A percentile compares a stretch with the other conserved stretches of the same genome.
These are phyloP conservation scores for Falciphora oryzae DNA, from an alignment of 2,329 filamentous ascomycete genomes.

Conservation along the genomic window DNA sequence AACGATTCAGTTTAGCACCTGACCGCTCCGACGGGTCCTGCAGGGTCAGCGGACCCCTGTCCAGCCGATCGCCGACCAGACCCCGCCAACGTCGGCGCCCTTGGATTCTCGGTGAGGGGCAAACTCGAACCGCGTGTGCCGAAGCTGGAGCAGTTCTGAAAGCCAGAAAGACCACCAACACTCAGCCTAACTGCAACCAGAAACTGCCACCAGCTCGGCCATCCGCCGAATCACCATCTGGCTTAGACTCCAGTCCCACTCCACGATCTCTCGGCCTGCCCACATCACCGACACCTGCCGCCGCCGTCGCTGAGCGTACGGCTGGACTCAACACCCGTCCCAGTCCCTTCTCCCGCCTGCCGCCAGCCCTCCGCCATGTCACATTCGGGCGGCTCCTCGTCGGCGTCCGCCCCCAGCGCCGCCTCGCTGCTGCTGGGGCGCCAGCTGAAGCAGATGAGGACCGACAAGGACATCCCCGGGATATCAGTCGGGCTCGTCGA, in stretches of 20 bases:
- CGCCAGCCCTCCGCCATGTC: conserved; percentile 9
- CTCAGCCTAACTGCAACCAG: neutral
- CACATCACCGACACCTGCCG: neutral
- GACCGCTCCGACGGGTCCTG: neutral
- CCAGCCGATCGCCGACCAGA: neutral
- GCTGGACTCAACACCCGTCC: neutral
- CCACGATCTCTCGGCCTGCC: neutral
- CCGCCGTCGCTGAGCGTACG: neutral
- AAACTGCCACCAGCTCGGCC: too few relatives aligned
- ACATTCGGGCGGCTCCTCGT: conserved; percentile 3
- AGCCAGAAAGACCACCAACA: neutral
- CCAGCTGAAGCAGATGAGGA: conserved; percentile 93
- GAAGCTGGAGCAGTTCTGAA: neutral
- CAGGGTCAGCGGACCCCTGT: neutral
- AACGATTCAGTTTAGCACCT: neutral
- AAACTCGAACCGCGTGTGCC: neutral
- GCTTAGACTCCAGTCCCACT: too few relatives aligned
- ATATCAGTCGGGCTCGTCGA: conserved; percentile 88
- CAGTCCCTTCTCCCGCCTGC: too few relatives aligned
- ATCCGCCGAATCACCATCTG: neutral
- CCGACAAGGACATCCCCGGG: conserved; percentile 82
- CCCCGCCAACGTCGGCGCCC: neutral
- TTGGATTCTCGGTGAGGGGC: neutral
- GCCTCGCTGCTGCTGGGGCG: conserved; percentile 70
- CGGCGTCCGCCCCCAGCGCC: conserved; percentile 29